These are phyloP conservation scores for Ploettnerulaceae sp. DNA, from an alignment of 2,329 filamentous ascomycete genomes.

Conservation along the genomic window DNA sequence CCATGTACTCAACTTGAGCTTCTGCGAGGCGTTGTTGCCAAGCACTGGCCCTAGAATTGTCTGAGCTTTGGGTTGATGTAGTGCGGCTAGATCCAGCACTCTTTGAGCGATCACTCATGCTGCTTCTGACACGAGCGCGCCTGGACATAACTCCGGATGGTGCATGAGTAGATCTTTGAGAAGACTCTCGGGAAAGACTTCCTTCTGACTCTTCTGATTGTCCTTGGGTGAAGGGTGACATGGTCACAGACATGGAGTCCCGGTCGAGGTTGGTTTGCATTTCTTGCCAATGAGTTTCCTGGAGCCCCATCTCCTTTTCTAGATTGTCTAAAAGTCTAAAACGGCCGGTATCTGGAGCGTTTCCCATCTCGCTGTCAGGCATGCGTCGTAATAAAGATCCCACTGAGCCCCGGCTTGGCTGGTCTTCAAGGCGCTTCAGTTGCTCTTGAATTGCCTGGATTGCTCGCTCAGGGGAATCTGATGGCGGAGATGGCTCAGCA, in stretches of 20 bases:
- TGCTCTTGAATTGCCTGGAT: conserved; percentile 32
- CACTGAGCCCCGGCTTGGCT: conserved; percentile 26
- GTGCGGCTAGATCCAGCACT: conserved; percentile 28
- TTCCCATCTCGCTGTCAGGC: conserved; percentile 15
- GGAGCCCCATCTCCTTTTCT: conserved; percentile 56
- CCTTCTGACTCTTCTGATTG: conserved; percentile 10
- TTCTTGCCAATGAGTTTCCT: conserved; percentile 56
- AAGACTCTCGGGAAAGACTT: conserved; percentile 19
- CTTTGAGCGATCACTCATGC: conserved; percentile 27
- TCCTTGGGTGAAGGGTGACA: conserved; percentile 21
- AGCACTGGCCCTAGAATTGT: conserved; percentile 35
- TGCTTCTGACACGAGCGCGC: conserved; percentile 36
- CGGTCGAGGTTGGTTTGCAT: conserved; percentile 48
- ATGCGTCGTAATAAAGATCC: conserved; percentile 26
- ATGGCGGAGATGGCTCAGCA: conserved; percentile 27
- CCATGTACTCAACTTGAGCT: conserved; percentile 43
- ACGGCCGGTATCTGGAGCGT: conserved; percentile 16
- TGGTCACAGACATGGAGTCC: conserved; percentile 26
- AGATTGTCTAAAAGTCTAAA: conserved; percentile 49
- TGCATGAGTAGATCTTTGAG: conserved; percentile 34
- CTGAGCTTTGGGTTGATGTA: conserved; percentile 33
- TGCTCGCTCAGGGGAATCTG: conserved; percentile 29
- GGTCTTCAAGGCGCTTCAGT: conserved; percentile 31
- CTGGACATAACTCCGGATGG: conserved; percentile 39
- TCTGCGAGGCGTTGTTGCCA: conserved; percentile 44